phyloP scores from a whole-genome alignment of 352 stramenopile genomes.

The Phytopythium cucurbitacearum region DNA sequence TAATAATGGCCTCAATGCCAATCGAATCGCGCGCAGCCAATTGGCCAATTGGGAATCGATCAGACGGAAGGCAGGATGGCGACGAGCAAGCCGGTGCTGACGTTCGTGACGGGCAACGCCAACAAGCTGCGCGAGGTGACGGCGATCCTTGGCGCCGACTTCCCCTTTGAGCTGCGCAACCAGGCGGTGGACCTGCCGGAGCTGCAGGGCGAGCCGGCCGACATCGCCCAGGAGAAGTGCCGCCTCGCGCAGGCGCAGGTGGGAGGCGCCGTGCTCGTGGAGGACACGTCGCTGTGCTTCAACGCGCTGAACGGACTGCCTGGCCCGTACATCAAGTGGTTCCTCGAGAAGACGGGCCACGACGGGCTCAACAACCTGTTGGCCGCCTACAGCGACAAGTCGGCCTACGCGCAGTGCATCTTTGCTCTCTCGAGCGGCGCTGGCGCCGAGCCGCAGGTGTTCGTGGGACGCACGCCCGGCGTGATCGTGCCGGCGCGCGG shows the following conservation, averaged over 20 bases:
- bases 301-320: conserved; percentile 93
- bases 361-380: conserved; percentile 94
- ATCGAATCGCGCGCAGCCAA: too few species aligned
- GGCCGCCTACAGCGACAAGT: conserved; percentile 92
- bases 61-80: conserved; percentile 11
- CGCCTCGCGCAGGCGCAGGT: conserved; percentile 82
- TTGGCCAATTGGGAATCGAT: too few species aligned
- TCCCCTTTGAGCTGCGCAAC: conserved; percentile 92
- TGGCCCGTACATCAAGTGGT: conserved; percentile 98
- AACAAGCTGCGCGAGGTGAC: conserved; percentile 84
- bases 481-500: conserved; percentile 91
- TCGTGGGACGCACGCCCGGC: conserved; percentile 90
- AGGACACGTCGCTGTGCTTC: conserved; percentile 97
- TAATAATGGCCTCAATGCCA: too few species aligned
- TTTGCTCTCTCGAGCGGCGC: conserved; percentile 87
- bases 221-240: conserved; percentile 96
- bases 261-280: conserved; percentile 90
- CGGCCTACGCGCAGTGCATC: conserved; percentile 95
- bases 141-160: conserved; percentile 77
- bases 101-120: conserved; percentile 84
- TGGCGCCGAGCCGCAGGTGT: conserved; percentile 87
- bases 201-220: conserved; percentile 94
- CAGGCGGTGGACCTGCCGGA: conserved; percentile 95
- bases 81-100: conserved; percentile 46
- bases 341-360: conserved; percentile 94